Evolutionary conservation across 1,284 basidiomycete genomes (phyloP), one percentile per base, ranked within the genome.

Genomic region (Austropuccinia psidii): DNA sequence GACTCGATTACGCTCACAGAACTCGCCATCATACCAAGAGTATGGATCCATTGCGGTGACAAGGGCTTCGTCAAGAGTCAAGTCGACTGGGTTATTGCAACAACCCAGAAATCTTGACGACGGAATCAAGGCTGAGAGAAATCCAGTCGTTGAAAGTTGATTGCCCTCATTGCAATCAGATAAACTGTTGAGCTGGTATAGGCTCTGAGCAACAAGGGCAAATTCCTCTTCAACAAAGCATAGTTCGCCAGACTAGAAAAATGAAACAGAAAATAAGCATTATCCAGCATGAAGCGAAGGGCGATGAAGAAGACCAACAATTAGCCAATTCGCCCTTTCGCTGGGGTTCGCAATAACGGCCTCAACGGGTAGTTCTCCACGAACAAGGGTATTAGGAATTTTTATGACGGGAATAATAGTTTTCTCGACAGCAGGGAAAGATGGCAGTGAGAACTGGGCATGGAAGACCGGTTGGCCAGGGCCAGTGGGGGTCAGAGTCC

Each of bases 181-280:
- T 27, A 11, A 27, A 1, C 35, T 31, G 29, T 65, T 49, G 45
- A n/a, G n/a, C 11, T 11, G 15, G 21, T 65, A 65, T 37, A 65
- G 1, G 27, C 62, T 65, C 13, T 65, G 62, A 1, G 45, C 62
- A 15, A 50, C 45, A 7, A 65, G 35, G n/a, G 19, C n/a, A 3
- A 65, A 13, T 17, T 65, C 45, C 2, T 27, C 45, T 3, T 17
- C n/a, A 6, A 65, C 52, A 11, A 65, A 13, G 27, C 62, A 65
- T 35, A 65, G 41, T 41, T 65, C 62, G 0, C 62, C 62, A 8
- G 62, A 65, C 62, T 65, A 39, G 31, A 37, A 31, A 39, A n/a
- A 58, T n/a, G 5, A 58, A 11, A 27, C 31, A 9, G 4, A 33
- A 9, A 5, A 15, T 19, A 35, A n/a, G n/a, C 39, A 24, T 62